Evolutionary conservation across 768 basidiomycete species (phyloP).

Genomic region (Mycena capillaripes): DNA sequence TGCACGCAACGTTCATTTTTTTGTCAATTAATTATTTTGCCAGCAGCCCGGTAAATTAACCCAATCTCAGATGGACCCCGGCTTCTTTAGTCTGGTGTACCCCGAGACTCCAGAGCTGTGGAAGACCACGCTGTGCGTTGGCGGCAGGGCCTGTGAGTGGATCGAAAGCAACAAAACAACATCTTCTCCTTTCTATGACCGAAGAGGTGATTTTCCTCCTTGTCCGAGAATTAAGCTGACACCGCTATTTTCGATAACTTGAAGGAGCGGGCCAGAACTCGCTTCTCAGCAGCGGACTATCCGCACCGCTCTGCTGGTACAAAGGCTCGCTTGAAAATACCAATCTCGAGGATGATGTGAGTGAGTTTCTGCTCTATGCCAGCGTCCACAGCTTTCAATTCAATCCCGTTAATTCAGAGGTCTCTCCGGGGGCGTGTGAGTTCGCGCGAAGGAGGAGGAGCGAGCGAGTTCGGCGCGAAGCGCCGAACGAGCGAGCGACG

Average conservation of each 20-base stretch:
- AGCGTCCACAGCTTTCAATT: no score
- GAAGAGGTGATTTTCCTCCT: constrained; percentile 41
- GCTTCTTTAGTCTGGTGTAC: constrained; percentile 52
- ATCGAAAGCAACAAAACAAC: constrained; percentile 47
- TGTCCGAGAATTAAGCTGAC: not conserved
- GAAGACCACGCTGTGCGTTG: constrained; percentile 51
- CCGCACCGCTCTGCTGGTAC: constrained; percentile 53
- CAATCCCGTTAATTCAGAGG: no score
- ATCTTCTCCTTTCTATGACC: constrained; percentile 46
- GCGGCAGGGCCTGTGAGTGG: constrained; percentile 53
- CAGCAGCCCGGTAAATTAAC: no score
- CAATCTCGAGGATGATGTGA: constrained; percentile 49
- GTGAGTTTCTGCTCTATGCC: constrained; percentile 36
- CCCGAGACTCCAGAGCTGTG: constrained; percentile 52
- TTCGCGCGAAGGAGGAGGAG: no score
- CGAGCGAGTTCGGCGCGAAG: no score
- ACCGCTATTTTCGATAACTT: constrained; percentile 45
- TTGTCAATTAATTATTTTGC: no score
- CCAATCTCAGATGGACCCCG: no score
- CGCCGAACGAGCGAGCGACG: no score
- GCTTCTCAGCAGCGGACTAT: constrained; percentile 47
- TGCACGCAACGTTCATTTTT: no score
- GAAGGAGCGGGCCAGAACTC: constrained; percentile 30
- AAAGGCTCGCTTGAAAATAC: constrained; percentile 42
- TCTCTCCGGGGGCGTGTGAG: no score